Evolutionary conservation across 2,329 filamentous ascomycete genomes (phyloP), one percentile per base, ranked within the genome.

Genomic region (Thermothelomyces thermophilus): DNA sequence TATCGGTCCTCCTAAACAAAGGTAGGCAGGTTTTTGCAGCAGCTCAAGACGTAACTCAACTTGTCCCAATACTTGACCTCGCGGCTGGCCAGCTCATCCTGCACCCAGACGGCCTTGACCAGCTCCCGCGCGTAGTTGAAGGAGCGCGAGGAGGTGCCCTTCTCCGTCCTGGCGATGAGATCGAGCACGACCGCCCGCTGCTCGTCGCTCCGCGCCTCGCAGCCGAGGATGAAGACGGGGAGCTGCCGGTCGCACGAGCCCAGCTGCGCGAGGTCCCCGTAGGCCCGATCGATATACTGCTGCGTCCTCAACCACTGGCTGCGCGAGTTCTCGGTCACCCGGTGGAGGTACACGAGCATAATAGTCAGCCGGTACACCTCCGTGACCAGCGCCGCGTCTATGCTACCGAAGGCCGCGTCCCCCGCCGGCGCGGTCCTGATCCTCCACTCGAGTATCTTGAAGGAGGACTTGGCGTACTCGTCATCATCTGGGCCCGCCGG

Each of bases 21-120:
- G 24, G 24, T 26, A 26, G 24, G 24, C 24, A 26, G 9, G 9
- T 26, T 26, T 9, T 26, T 26, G 24, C 24, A 26, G 24, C 24
- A 26, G 24, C 24, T 26, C 5, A 26, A 5, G 9, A 26, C 24
- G 24, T 26, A 26, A 9, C 24, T 31, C 30, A 31, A 6, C 8
- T 31, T 31, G 30, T 31, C 8, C 5, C 5, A 13, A 9, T 10
- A 31, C 30, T 13, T 3, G 3, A 31, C 11, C 13, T 10, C 30
- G 8, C 8, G 8, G 28, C 33, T 30, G 14, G 26, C 13, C 41
- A 9, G 8, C 5, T 11, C 30, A 3, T 66, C 59, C 39, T 69
- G 68, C 2, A 62, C 60, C 68, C 67, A 70, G 2, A 65, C 30
- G 0, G 59, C 56, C 35, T 66, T 46, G 1, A 69, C 11, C 3